These are phyloP conservation scores for Colletotrichum falcatum DNA, from an alignment of 2,329 filamentous ascomycete genomes.

Conservation along the genomic window DNA sequence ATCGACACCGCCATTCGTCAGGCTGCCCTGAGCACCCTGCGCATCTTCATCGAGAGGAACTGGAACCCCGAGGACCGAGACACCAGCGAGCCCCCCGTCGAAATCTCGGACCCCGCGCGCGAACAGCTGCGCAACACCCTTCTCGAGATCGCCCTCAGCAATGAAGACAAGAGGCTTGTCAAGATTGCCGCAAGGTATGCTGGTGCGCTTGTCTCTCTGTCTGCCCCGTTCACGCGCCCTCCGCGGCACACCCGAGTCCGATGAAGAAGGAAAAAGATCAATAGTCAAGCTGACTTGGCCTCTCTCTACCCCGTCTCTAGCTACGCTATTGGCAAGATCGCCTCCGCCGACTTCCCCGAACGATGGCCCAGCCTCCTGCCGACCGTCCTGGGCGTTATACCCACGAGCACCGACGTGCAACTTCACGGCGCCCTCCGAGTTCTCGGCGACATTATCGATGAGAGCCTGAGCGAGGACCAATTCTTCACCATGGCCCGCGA, in stretches of 20 bases:
- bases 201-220: conserved; percentile 20
- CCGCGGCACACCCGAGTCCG: not conserved
- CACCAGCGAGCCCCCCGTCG: conserved; percentile 68
- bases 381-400: conserved; percentile 81
- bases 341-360: conserved; percentile 91
- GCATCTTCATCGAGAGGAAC: conserved; percentile 84
- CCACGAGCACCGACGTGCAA: conserved; percentile 80
- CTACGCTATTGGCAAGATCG: conserved; percentile 90
- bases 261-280: conserved; percentile 1
- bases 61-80: conserved; percentile 86
- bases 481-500: conserved; percentile 92
- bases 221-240: not conserved
- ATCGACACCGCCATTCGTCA: conserved; percentile 83
- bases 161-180: conserved; percentile 84
- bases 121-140: conserved; percentile 78
- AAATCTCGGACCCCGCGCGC: conserved; percentile 80
- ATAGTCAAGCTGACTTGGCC: conserved; percentile 30
- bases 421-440: conserved; percentile 92
- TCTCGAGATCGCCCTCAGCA: conserved; percentile 80
- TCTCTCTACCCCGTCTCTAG: conserved; percentile 52
- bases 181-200: conserved; percentile 85
- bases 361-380: conserved; percentile 93
- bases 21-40: conserved; percentile 82
- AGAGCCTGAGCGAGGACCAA: conserved; percentile 92
- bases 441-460: conserved; percentile 89